Evolutionary conservation across 306 rosid genomes (phyloP), one percentile per base, ranked within the genome.

Genomic region (Lathyrus tuberosus): DNA sequence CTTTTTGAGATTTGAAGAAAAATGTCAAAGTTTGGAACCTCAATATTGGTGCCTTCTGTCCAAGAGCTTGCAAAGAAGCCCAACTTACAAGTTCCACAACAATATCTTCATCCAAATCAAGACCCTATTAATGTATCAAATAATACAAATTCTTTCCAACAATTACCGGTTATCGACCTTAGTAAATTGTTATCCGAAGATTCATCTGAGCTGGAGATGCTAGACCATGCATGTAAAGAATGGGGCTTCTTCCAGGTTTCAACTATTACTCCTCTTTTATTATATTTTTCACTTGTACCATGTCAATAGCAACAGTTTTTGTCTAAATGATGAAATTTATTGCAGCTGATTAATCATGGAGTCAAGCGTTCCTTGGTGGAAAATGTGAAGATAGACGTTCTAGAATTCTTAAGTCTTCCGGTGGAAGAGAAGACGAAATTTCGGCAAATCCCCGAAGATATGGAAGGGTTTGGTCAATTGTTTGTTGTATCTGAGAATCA

Each of bases 241-340:
- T 76, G 80, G 80, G 76, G 80, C 10, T 76, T 76, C 41, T 83
- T 83, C 58, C 86, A 86, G 86, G 88, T 83, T 65, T 53, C n/a
- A 40, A 31, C 35, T 46, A 14, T 14, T 46, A 46, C 51, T 46
- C 51, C 51, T 14, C 49, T 31, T 31, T 33, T 33, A 33, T 33
- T 33, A 5, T 33, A 33, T 33, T 1, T 33, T 5, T 33, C 38
- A 33, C 38, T 33, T 5, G 35, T 33, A 33, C 38, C 0, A 6
- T 33, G 8, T 33, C 35, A 33, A 6, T 33, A 6, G 38, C 38
- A 33, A 33, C 2, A 8, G 38, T 33, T 33, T 33, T 33, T 33
- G 38, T 5, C 38, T 33, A 33, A 33, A 33, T 33, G 38, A 33
- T 2, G 4, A 71, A 43, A 63, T 38, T 16, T 46, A 37, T 43